A percentile compares a stretch with the other conserved stretches of the same genome.
These are phyloP conservation scores for Leishmania gerbilli DNA, from an alignment of 208 protist species.

Conservation along the genomic window DNA sequence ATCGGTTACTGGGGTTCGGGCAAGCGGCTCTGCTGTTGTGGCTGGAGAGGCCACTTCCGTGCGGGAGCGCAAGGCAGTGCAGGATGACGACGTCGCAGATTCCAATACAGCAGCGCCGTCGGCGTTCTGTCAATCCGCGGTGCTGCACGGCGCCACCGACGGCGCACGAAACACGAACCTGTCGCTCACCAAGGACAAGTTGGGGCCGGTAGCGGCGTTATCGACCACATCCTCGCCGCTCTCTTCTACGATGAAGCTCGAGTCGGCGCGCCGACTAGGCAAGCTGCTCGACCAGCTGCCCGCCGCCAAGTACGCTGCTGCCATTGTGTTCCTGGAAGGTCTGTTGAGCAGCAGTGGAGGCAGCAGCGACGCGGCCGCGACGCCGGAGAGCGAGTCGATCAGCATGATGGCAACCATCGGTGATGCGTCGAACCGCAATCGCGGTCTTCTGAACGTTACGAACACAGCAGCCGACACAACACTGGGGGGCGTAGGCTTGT, in stretches of 20 bases:
- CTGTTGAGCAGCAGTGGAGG: slow-evolving; percentile 34
- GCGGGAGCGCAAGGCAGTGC: neutral
- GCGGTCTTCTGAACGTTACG: slow-evolving; percentile 2
- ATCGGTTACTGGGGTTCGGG: neutral
- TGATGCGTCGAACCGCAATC: slow-evolving; percentile 12
- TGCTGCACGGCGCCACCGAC: slow-evolving; percentile 1
- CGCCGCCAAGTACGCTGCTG: slow-evolving; percentile 47
- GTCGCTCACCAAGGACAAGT: neutral
- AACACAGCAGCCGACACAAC: neutral
- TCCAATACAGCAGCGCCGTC: neutral
- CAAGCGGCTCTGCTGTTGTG: neutral
- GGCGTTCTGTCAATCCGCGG: neutral
- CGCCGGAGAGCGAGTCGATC: slow-evolving; percentile 15
- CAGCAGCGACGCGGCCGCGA: slow-evolving; percentile 7
- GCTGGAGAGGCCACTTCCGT: neutral
- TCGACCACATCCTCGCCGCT: slow-evolving; percentile 6
- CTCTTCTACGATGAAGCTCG: slow-evolving; percentile 12
- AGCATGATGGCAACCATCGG: slow-evolving; percentile 26
- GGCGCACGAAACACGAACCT: neutral
- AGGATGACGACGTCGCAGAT: neutral
- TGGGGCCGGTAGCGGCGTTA: neutral
- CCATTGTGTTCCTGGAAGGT: slow-evolving; percentile 65
- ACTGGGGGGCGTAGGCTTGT: neutral
- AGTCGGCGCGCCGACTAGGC: slow-evolving; percentile 32
- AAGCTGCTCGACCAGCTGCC: slow-evolving; percentile 55